These are phyloP conservation scores for Boletellus sp. DNA, from an alignment of 1,284 basidiomycete genomes.

Conservation along the genomic window DNA sequence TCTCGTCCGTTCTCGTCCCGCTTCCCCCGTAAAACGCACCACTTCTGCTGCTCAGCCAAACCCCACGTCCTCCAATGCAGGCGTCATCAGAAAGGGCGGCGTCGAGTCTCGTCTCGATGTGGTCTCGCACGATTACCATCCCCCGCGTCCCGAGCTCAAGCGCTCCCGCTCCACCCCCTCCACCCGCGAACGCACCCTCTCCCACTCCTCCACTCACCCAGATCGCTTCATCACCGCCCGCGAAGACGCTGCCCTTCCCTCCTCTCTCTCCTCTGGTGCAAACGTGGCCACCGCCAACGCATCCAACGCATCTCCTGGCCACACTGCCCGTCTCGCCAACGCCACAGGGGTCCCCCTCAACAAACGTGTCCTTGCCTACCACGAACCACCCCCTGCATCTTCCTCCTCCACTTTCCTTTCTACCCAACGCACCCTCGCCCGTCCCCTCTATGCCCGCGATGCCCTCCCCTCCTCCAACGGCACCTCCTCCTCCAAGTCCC, in stretches of 20 bases:
- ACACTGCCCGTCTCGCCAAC: constrained; percentile 70
- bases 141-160: constrained; percentile 59
- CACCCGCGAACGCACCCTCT: constrained; percentile 31
- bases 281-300: constrained; percentile 38
- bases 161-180: constrained; percentile 70
- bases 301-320: constrained; percentile 52
- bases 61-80: constrained; percentile 59
- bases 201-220: constrained; percentile 43
- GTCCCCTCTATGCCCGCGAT: constrained; percentile 69
- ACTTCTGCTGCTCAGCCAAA: constrained; percentile 48
- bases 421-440: constrained; percentile 68
- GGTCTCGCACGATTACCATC: constrained; percentile 58
- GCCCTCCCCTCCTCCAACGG: constrained; percentile 59
- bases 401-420: constrained; percentile 67
- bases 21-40: constrained; percentile 62
- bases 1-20: constrained; percentile 49
- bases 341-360: constrained; percentile 73
- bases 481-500: constrained; percentile 59
- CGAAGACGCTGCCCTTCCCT: constrained; percentile 55
- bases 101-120: constrained; percentile 73
- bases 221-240: constrained; percentile 75
- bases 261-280: constrained; percentile 61
- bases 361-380: constrained; percentile 73
- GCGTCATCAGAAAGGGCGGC: constrained; percentile 69
- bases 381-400: constrained; percentile 69